Percentiles rank a stretch among this genome's conserved stretches.
Evolutionary conservation across 1,139 yeast species (phyloP).

Genomic region (Nadsonia starkeyi-henricii): DNA sequence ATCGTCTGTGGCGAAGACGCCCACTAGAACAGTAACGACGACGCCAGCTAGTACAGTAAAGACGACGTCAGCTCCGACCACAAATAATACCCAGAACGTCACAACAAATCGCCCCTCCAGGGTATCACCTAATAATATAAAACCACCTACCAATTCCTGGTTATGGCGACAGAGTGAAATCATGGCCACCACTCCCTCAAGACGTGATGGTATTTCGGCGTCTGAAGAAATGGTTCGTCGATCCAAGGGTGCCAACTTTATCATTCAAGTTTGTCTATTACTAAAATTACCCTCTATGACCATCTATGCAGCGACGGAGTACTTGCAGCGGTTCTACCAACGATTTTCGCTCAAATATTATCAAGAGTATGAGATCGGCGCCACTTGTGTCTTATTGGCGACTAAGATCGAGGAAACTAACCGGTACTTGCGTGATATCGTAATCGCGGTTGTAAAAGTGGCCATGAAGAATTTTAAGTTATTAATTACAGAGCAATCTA

Average conservation of each 20-base stretch:
- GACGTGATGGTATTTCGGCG: slow-evolving; percentile 24
- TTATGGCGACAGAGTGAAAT: slow-evolving; percentile 1
- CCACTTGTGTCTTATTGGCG: slow-evolving; percentile 36
- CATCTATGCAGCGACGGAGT: slow-evolving; percentile 34
- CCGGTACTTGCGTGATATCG: slow-evolving; percentile 33
- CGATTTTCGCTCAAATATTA: slow-evolving; percentile 27
- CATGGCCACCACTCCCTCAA: slow-evolving; percentile 23
- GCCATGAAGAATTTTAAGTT: slow-evolving; percentile 30
- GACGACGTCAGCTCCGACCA: too few species aligned
- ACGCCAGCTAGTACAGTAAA: too few species aligned
- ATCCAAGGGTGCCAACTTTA: slow-evolving; percentile 34
- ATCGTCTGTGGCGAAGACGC: too few species aligned
- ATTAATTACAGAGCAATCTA: slow-evolving; percentile 32
- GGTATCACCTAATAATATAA: not conserved
- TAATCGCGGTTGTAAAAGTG: slow-evolving; percentile 31
- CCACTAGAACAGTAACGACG: too few species aligned
- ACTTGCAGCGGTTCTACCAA: slow-evolving; percentile 38
- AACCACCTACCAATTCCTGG: not conserved
- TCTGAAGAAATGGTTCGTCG: slow-evolving; percentile 30
- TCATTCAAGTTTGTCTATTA: slow-evolving; percentile 30
- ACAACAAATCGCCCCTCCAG: not conserved
- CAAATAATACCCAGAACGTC: too few species aligned
- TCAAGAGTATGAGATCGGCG: slow-evolving; percentile 34
- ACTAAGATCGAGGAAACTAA: slow-evolving; percentile 39
- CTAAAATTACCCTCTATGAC: slow-evolving; percentile 34